A percentile compares a stretch with the other conserved stretches of the same genome.
Evolutionary conservation across 805 yeast species (phyloP).

Genomic region (Danielia reshetovae): DNA sequence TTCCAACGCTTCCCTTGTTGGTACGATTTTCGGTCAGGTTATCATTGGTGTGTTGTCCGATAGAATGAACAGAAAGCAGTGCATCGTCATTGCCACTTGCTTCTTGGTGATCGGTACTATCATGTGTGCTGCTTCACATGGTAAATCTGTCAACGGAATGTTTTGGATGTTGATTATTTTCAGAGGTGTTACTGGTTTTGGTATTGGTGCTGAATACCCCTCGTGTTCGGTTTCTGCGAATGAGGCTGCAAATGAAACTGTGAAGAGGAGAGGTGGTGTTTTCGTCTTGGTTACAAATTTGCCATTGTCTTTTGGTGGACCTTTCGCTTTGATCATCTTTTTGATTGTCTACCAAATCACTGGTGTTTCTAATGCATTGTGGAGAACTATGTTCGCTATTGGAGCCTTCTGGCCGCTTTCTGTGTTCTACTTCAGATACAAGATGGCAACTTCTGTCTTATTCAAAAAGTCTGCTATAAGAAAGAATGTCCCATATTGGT

Average conservation of each 20-base stretch:
- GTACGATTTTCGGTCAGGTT: constrained; percentile 71
- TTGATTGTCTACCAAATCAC: constrained; percentile 64
- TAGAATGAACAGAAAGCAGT: constrained; percentile 64
- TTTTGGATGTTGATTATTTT: constrained; percentile 74
- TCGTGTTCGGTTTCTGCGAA: constrained; percentile 65
- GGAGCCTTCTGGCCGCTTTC: constrained; percentile 67
- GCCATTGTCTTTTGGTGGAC: constrained; percentile 74
- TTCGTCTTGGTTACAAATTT: constrained; percentile 67
- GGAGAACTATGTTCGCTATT: constrained; percentile 68
- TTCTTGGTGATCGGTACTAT: constrained; percentile 62
- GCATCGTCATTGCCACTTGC: constrained; percentile 61
- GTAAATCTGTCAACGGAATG: constrained; percentile 55
- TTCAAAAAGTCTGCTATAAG: constrained; percentile 64
- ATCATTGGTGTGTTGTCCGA: constrained; percentile 61
- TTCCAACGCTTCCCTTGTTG: constrained; percentile 64
- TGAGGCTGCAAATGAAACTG: constrained; percentile 70
- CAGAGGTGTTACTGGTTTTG: constrained; percentile 74
- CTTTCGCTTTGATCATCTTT: constrained; percentile 66
- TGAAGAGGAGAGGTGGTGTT: constrained; percentile 59
- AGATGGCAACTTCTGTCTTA: constrained; percentile 62
- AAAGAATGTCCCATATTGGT: constrained; percentile 46
- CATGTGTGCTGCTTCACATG: constrained; percentile 69
- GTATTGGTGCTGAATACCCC: constrained; percentile 76
- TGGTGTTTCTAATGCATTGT: constrained; percentile 45
- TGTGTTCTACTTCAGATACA: constrained; percentile 67